Evolutionary conservation across 2,329 filamentous ascomycete species (phyloP).

Genomic region (Colletotrichum gigasporum): DNA sequence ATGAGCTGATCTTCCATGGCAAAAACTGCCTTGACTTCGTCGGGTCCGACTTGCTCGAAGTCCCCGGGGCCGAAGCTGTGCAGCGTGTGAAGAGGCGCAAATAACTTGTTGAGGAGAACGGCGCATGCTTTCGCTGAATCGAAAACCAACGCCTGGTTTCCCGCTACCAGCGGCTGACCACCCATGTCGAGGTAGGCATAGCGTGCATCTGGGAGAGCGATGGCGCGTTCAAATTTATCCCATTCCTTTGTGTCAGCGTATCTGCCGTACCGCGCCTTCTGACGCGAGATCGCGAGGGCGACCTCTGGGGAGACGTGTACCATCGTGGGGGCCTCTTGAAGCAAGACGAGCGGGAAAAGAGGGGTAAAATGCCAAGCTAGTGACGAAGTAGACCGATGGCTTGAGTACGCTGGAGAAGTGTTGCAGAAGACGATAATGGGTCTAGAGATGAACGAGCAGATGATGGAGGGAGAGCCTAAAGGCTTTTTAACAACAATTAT

Average conservation of each 20-base stretch:
- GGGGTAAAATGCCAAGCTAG: too few relatives aligned
- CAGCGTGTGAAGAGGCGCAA: slow-evolving; percentile 34
- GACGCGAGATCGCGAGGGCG: slow-evolving; percentile 36
- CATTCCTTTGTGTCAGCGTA: slow-evolving; percentile 39
- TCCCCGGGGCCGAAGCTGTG: slow-evolving; percentile 37
- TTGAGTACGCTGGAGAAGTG: too few relatives aligned
- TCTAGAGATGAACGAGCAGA: too few relatives aligned
- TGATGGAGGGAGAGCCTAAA: too few relatives aligned
- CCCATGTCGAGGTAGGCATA: slow-evolving; percentile 33
- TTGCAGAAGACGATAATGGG: too few relatives aligned
- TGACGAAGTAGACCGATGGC: too few relatives aligned
- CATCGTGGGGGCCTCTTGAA: too few relatives aligned
- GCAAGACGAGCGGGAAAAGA: too few relatives aligned
- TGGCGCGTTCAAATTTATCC: slow-evolving; percentile 34
- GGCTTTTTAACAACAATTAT: too few relatives aligned
- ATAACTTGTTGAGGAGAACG: slow-evolving; percentile 34
- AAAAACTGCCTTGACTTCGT: slow-evolving; percentile 28
- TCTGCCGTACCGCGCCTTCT: slow-evolving; percentile 39
- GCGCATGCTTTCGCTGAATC: slow-evolving; percentile 23
- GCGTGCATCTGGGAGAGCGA: slow-evolving; percentile 35
- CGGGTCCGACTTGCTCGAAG: slow-evolving; percentile 35
- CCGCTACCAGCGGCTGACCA: slow-evolving; percentile 18
- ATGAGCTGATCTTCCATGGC: slow-evolving; percentile 35
- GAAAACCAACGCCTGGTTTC: slow-evolving; percentile 6
- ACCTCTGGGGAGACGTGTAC: slow-evolving; percentile 36